phyloP scores from a whole-genome alignment of 2,329 filamentous ascomycete genomes.

The Dactylellina sp. region DNA sequence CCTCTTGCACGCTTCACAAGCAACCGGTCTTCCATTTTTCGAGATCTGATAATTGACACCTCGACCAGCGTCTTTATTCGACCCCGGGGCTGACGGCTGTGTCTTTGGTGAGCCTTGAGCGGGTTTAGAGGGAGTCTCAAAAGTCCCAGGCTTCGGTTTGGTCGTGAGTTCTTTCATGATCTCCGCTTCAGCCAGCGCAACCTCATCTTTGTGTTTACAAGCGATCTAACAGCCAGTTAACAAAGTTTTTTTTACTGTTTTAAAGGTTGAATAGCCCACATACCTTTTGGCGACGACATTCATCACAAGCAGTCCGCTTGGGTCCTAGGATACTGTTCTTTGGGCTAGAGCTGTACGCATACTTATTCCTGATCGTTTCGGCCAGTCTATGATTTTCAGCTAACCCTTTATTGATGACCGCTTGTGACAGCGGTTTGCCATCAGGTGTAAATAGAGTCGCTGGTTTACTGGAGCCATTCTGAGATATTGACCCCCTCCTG shows the following conservation, averaged over 20 bases:
- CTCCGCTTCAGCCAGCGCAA: constrained; percentile 51
- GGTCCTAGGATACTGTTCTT: constrained; percentile 56
- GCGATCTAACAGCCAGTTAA: constrained; percentile 37
- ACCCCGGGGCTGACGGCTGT: constrained; percentile 18
- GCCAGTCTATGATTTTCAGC: constrained; percentile 46
- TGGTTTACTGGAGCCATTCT: constrained; percentile 40
- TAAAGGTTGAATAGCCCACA: background rate
- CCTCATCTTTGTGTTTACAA: constrained; percentile 55
- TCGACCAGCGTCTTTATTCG: constrained; percentile 31
- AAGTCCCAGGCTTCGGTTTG: constrained; percentile 14
- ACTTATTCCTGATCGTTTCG: constrained; percentile 51
- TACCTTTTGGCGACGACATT: constrained; percentile 57
- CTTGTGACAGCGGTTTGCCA: constrained; percentile 50
- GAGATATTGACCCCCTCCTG: constrained; percentile 34
- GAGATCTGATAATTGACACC: constrained; percentile 55
- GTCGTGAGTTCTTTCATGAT: constrained; percentile 53
- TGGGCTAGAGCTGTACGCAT: constrained; percentile 45
- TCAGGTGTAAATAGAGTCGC: constrained; percentile 39
- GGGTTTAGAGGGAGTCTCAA: constrained; percentile 39
- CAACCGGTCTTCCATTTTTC: constrained; percentile 53
- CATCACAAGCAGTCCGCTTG: constrained; percentile 56
- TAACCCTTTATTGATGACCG: constrained; percentile 51
- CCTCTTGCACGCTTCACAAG: constrained; percentile 56
- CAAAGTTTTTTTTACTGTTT: background rate
- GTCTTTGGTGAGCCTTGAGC: constrained; percentile 38